Conservation (phyloP, 2,329 filamentous ascomycete species). For the Alternaria arborescens region DNA sequence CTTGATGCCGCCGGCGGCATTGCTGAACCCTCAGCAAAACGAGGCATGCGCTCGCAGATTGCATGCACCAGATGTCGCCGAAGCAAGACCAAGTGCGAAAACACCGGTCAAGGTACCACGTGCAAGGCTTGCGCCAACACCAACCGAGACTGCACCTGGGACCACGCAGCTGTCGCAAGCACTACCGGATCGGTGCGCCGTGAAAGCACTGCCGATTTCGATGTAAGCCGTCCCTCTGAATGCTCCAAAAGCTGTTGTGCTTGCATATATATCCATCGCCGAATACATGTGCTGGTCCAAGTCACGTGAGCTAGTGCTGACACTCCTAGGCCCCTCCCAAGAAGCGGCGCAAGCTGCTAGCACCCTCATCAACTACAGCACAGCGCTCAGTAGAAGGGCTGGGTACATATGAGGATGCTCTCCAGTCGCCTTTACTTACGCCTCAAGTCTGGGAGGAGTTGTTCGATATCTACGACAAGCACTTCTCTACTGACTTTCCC, state of each 20-base stretch:
- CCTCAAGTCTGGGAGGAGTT: slow-evolving; percentile 73
- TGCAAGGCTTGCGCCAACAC: slow-evolving; percentile 79
- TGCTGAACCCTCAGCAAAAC: slow-evolving; percentile 29
- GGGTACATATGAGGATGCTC: slow-evolving; percentile 62
- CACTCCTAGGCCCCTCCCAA: slow-evolving; percentile 23
- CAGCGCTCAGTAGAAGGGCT: slow-evolving; percentile 54
- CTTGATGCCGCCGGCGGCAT: slow-evolving; percentile 29
- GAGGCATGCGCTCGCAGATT: slow-evolving; percentile 76
- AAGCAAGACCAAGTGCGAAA: slow-evolving; percentile 89
- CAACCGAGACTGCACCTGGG: slow-evolving; percentile 77
- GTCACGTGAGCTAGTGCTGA: slow-evolving; percentile 3
- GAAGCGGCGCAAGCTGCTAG: slow-evolving; percentile 51
- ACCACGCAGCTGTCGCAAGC: slow-evolving; percentile 56
- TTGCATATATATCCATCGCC: background rate
- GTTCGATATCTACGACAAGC: slow-evolving; percentile 73
- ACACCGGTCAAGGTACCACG: slow-evolving; percentile 73
- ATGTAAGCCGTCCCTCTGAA: slow-evolving; percentile 26
- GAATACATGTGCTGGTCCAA: background rate
- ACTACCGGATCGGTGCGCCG: slow-evolving; percentile 52
- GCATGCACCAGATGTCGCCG: slow-evolving; percentile 78
- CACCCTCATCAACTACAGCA: slow-evolving; percentile 37
- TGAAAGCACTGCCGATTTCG: slow-evolving; percentile 39
- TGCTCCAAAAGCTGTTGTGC: background rate
- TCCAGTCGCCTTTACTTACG: slow-evolving; percentile 70
- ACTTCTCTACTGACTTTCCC: slow-evolving; percentile 76